Base-by-base conservation (phyloP, 306 rosid genomes). In the Inga oerstediana region DNA sequence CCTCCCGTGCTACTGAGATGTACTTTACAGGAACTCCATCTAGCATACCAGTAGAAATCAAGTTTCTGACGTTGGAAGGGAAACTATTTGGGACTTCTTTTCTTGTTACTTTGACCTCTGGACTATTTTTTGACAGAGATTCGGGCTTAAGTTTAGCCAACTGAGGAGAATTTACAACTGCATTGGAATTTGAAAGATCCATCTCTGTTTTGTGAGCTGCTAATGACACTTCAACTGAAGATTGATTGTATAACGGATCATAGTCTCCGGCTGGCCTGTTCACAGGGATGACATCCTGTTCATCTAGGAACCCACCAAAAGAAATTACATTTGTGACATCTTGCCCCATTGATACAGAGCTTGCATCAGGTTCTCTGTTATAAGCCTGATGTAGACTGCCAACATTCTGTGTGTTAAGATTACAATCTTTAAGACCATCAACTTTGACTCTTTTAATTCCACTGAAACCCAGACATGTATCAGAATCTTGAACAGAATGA, bases 1-100 rank as follows among this genome's bases (percentile, higher is more conserved):
- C 75, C 75, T 43, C 54, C 34, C 34, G 54, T n/a, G 54, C 32
- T 17, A 24, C 68, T 9, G 95, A 88, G 74, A 86, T 86, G 69
- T 91, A 91, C 83, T 91, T 91, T 3, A 91, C 93, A 75, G 95
- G 95, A 75, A 91, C 91, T 35, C 93, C 95, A 45, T 91, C 95
- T 64, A 89, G 90, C 84, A 91, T 91, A 54, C 95, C 93, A 0
- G 93, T 89, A 16, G 91, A 85, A 71, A 91, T 83, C 87, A 91
- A 84, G 82, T 88, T 85, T 82, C 93, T 85, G 79, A 91, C 93
- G 80, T 91, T 91, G 16, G 93, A 39, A 69, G 74, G 74, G 74
- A 69, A 69, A 45, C 51, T 69, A 22, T 69, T 69, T 69, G 74
- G 32, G 82, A 91, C 89, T 72, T 86, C 91, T 88, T 89, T 91